Conservation (phyloP, 257 asterid genomes). For the Ilex aquifolium region DNA sequence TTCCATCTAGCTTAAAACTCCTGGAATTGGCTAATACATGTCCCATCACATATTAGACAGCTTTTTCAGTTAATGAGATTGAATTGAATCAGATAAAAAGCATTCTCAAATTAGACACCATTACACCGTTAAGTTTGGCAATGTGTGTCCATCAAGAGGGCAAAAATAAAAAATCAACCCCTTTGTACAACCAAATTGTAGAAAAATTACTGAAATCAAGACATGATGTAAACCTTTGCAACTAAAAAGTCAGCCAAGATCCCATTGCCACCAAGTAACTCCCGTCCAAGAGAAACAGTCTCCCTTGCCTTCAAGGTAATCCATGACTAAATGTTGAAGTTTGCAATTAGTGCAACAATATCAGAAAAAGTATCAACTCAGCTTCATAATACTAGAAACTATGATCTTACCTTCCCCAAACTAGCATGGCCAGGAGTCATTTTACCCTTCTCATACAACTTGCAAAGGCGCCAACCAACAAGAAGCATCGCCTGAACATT, state of each 20-base stretch:
- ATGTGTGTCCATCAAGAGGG: too few relatives aligned
- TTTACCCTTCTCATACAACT: constrained; percentile 81
- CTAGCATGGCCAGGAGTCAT: constrained; percentile 98
- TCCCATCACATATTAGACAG: too few relatives aligned
- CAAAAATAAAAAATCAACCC: too few relatives aligned
- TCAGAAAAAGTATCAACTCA: background rate
- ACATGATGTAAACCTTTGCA: background rate
- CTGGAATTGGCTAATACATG: too few relatives aligned
- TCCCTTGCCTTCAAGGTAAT: background rate
- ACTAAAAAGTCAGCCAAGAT: constrained; percentile 1
- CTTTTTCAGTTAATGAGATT: too few relatives aligned
- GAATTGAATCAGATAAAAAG: too few relatives aligned
- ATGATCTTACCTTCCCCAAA: constrained; percentile 69
- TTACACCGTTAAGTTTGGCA: too few relatives aligned
- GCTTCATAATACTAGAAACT: background rate
- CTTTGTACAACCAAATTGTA: too few relatives aligned
- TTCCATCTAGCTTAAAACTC: too few relatives aligned
- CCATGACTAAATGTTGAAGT: background rate
- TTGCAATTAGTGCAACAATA: background rate
- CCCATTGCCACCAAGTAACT: constrained; percentile 3
- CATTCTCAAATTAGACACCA: too few relatives aligned
- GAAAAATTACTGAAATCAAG: too few relatives aligned
- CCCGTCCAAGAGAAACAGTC: constrained; percentile 1
- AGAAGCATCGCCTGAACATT: constrained; percentile 88
- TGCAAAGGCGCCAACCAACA: constrained; percentile 95